phyloP scores from a whole-genome alignment of 495 filamentous ascomycete genomes.

The Peziza echinospora region DNA sequence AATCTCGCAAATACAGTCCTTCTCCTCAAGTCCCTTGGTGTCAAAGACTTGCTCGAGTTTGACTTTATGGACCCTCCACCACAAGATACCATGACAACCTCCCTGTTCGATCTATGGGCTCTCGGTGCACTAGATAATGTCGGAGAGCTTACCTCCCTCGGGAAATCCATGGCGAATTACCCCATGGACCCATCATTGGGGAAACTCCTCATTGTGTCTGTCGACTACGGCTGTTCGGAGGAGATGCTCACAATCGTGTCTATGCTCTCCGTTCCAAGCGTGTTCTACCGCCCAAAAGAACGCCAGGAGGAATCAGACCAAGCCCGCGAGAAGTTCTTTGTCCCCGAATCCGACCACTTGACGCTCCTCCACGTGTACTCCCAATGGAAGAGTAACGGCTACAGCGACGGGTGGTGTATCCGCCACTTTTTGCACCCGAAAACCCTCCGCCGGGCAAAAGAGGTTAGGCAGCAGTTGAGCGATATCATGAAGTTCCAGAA shows the following conservation, averaged over 20 bases:
- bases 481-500: constrained; percentile 93
- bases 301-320: constrained; percentile 91
- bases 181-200: constrained; percentile 75
- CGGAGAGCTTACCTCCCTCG: constrained; percentile 71
- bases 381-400: constrained; percentile 83
- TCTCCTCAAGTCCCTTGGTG: constrained; percentile 80
- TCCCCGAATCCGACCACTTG: constrained; percentile 89
- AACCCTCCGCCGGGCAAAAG: constrained; percentile 68
- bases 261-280: constrained; percentile 89
- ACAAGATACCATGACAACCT: constrained; percentile 93
- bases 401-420: constrained; percentile 75
- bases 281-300: constrained; percentile 95
- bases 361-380: constrained; percentile 91
- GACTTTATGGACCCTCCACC: constrained; percentile 99
- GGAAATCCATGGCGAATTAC: constrained; percentile 85
- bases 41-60: constrained; percentile 88
- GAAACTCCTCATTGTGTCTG: constrained; percentile 76
- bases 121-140: constrained; percentile 84
- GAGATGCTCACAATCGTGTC: constrained; percentile 97
- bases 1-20: constrained; percentile 90
- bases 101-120: constrained; percentile 94
- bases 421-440: constrained; percentile 88
- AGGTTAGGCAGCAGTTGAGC: constrained; percentile 76
- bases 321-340: constrained; percentile 96
- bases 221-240: constrained; percentile 77